Percentiles rank a stretch among this genome's conserved stretches.
These are phyloP conservation scores for Bauhinia variegata DNA, from an alignment of 306 rosid genomes.

Conservation along the genomic window DNA sequence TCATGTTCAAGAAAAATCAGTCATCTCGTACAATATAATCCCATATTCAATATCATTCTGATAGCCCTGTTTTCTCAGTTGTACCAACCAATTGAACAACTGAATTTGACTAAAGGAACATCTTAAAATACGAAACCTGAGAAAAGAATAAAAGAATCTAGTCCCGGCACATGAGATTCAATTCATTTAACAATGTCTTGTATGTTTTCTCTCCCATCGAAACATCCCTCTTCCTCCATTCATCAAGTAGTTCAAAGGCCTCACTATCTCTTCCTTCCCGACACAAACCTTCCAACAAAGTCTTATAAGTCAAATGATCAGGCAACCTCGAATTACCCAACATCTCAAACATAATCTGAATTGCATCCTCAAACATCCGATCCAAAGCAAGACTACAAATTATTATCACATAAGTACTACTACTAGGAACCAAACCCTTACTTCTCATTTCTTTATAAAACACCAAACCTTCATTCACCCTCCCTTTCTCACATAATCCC, in stretches of 20 bases:
- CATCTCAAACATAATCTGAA: conserved; percentile 73
- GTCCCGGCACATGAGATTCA: conserved; percentile 52
- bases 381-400: conserved; percentile 76
- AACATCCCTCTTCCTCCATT: conserved; percentile 63
- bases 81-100: conserved; percentile 7
- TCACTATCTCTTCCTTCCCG: conserved; percentile 63
- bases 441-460: conserved; percentile 79
- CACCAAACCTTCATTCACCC: conserved; percentile 68
- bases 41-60: background rate
- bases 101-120: conserved; percentile 8
- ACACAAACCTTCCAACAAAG: conserved; percentile 78
- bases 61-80: conserved; percentile 10
- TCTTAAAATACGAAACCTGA: background rate
- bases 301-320: conserved; percentile 79
- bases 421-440: conserved; percentile 62
- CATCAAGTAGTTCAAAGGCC: conserved; percentile 72
- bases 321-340: conserved; percentile 67
- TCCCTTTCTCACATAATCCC: conserved; percentile 94
- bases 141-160: conserved; percentile 10
- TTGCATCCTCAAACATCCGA: conserved; percentile 65
- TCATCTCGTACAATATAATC: conserved; percentile 3
- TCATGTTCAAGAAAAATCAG: background rate
- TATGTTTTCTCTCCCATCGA: conserved; percentile 56
- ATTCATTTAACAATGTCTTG: conserved; percentile 59
- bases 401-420: conserved; percentile 62